Conservation (phyloP, 345 rosid genomes). For the Salix suchowensis region DNA sequence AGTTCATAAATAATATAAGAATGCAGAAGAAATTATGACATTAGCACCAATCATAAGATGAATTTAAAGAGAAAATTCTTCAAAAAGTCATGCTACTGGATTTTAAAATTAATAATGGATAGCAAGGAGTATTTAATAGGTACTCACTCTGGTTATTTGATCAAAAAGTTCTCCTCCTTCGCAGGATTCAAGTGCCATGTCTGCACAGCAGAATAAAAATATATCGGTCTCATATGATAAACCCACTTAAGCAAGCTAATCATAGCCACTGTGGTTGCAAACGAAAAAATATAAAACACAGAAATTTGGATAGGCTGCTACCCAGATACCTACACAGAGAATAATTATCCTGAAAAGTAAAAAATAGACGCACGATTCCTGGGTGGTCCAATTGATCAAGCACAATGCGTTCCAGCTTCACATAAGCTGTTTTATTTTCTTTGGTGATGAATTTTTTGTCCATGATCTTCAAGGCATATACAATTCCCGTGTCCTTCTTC, state of each 20-base stretch:
- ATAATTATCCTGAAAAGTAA: conserved; percentile 85
- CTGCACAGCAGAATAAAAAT: conserved; percentile 40
- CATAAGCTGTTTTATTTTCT: conserved; percentile 95
- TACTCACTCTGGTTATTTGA: conserved; percentile 92
- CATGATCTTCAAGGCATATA: conserved; percentile 96
- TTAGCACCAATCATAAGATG: neutral
- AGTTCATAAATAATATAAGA: neutral
- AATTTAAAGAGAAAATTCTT: neutral
- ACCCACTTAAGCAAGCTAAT: conserved; percentile 4
- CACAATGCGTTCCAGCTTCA: conserved; percentile 89
- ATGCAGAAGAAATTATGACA: neutral
- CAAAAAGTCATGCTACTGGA: neutral
- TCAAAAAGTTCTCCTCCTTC: conserved; percentile 98
- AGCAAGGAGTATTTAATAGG: neutral
- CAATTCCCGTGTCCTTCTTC: conserved; percentile 79
- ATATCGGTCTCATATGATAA: conserved; percentile 23
- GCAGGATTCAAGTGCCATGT: conserved; percentile 98
- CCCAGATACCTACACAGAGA: conserved; percentile 71
- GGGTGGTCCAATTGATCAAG: conserved; percentile 98
- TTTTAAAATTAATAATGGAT: neutral
- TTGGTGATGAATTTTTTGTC: conserved; percentile 96
- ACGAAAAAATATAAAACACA: conserved; percentile 1
- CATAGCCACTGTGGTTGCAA: neutral
- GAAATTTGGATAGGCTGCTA: conserved; percentile 1
- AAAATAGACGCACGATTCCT: conserved; percentile 79